Base-by-base conservation (phyloP, 345 rosid species). In the Rhodamnia rubescens region DNA sequence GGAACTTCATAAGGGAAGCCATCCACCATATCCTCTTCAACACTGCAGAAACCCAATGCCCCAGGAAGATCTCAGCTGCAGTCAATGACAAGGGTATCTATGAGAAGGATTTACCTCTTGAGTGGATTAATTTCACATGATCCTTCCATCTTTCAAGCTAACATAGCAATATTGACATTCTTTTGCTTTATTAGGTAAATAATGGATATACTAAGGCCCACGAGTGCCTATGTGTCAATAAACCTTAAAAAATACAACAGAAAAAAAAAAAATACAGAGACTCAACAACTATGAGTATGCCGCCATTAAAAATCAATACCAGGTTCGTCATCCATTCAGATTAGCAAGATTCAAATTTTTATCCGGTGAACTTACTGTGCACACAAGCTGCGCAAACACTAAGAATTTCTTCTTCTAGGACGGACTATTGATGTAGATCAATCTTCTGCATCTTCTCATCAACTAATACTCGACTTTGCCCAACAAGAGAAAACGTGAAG, bases 11-110 rank as follows among this genome's bases (percentile, higher is more conserved):
- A 96, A 5, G 98, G 98, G 89, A 97, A 97, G 92, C 94, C 96
- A 87, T 94, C 97, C 81, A 97, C 94, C 98, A 97, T 97, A 85
- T 96, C 99, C 98, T 97, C 99, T 93, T 97, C 99, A 92, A 97
- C 98, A 95, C 99, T 96, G 98, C 98, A 95, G 97, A 95, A 95
- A 96, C 85, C 93, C 94, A 96, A 96, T 95, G 96, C 99, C 95
- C 99, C 95, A 97, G 93, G 96, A 97, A 94, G 94, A 97, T 97
- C 98, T 97, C 99, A 97, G 98, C 99, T 97, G 99, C 98, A 97
- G 98, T 97, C 95, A 95, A 92, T 97, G 92, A 92, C 95, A 94
- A 94, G 89, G 90, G 90, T 94, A 86, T 92, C 87, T 91, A 94
- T 94, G 97, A 94, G 97, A 87, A 90, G 85, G 85, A 54, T 89